phyloP scores from a whole-genome alignment of 2,329 filamentous ascomycete species.

The Emericellopsis cladophorae region DNA sequence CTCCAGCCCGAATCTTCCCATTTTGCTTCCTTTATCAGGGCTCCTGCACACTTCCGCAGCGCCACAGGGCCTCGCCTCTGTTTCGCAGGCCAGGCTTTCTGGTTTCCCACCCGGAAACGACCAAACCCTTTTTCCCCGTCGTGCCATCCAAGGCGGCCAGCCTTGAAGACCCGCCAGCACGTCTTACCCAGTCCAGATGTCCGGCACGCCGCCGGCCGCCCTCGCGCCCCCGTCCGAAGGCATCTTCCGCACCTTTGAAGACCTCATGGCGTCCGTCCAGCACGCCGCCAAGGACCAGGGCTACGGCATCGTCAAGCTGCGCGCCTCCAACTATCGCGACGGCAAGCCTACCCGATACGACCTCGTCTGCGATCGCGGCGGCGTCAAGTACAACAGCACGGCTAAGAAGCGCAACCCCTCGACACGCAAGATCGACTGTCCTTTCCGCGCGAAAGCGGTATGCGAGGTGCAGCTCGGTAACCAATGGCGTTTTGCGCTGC shows the following conservation, averaged over 20 bases:
- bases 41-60: neutral
- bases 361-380: slow-evolving; percentile 49
- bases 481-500: slow-evolving; percentile 51
- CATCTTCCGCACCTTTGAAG: slow-evolving; percentile 47
- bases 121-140: slow-evolving; percentile 5
- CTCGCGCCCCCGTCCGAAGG: slow-evolving; percentile 45
- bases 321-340: slow-evolving; percentile 51
- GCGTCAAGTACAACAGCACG: slow-evolving; percentile 52
- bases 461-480: slow-evolving; percentile 50
- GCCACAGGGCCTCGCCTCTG: neutral
- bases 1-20: no score
- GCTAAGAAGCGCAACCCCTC: slow-evolving; percentile 53
- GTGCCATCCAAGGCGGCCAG: slow-evolving; percentile 8
- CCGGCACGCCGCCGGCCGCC: slow-evolving; percentile 31
- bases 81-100: neutral
- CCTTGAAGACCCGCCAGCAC: slow-evolving; percentile 10
- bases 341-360: slow-evolving; percentile 51
- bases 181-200: slow-evolving; percentile 25
- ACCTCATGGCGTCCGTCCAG: slow-evolving; percentile 44
- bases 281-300: slow-evolving; percentile 49
- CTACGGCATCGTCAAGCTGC: slow-evolving; percentile 49
- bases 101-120: neutral
- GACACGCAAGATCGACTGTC: slow-evolving; percentile 51
- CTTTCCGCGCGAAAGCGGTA: slow-evolving; percentile 50
- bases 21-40: neutral